Evolutionary conservation across 108 stramenopile genomes (phyloP).

Genomic region (Fistulifera pelliculosa): DNA sequence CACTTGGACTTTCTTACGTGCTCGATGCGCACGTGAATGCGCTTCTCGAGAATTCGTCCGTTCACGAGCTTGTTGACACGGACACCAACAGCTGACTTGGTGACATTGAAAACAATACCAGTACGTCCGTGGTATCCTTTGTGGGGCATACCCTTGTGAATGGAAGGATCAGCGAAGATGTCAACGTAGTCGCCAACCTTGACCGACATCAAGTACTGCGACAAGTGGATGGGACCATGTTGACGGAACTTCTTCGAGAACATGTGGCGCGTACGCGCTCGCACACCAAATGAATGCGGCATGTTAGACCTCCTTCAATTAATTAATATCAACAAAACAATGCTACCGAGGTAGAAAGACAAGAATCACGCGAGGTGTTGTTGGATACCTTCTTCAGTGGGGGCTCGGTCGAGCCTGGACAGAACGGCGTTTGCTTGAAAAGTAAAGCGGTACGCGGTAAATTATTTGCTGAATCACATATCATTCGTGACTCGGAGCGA

Average conservation of each 20-base stretch:
- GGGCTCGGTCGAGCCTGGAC: too few species aligned
- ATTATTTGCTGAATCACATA: too few species aligned
- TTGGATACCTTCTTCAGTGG: too few species aligned
- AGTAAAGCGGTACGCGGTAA: too few species aligned
- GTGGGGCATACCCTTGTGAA: slow-evolving; percentile 99
- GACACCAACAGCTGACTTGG: slow-evolving; percentile 93
- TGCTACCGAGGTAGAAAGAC: too few species aligned
- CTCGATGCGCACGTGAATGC: slow-evolving; percentile 98
- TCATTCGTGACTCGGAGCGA: too few species aligned
- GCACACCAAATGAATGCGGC: slow-evolving; percentile 96
- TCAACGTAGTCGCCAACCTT: slow-evolving; percentile 99
- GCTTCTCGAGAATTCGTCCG: slow-evolving; percentile 96
- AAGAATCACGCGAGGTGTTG: too few species aligned
- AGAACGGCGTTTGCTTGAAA: too few species aligned
- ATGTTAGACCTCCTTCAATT: slow-evolving; percentile 40
- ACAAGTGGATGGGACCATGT: slow-evolving; percentile 83
- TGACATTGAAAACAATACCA: slow-evolving; percentile 98
- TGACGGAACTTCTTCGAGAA: slow-evolving; percentile 96
- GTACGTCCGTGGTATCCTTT: slow-evolving; percentile 99
- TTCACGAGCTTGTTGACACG: slow-evolving; percentile 98
- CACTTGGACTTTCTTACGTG: slow-evolving; percentile 94
- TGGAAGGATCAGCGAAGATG: slow-evolving; percentile 95
- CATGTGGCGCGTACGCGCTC: slow-evolving; percentile 99
- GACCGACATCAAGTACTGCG: slow-evolving; percentile 81
- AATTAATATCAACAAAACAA: too few species aligned